Percentiles rank a stretch among this genome's conserved stretches.
These are phyloP conservation scores for Penicillium fimorum DNA, from an alignment of 495 filamentous ascomycete genomes.

Conservation along the genomic window DNA sequence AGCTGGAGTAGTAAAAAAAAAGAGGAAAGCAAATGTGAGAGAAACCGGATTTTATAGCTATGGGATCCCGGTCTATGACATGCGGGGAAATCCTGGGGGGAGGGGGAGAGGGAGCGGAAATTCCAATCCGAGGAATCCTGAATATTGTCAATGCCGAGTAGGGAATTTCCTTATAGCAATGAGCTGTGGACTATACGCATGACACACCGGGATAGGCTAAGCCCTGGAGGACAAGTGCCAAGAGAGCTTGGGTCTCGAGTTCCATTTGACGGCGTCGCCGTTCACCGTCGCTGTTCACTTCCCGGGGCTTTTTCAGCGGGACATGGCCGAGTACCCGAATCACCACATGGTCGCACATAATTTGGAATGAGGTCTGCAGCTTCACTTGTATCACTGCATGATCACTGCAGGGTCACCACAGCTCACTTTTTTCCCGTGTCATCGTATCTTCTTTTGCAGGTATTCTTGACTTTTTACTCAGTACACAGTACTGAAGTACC, in stretches of 20 bases:
- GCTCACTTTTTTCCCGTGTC: background rate
- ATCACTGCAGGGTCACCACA: background rate
- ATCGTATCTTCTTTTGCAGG: background rate
- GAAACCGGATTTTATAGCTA: constrained; percentile 13
- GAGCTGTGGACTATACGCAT: constrained; percentile 13
- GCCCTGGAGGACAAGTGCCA: constrained; percentile 21
- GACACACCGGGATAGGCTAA: constrained; percentile 16
- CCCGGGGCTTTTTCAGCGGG: background rate
- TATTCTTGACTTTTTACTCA: background rate
- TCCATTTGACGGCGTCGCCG: constrained; percentile 21
- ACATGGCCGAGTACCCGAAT: background rate
- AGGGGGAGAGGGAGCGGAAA: background rate
- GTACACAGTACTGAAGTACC: background rate
- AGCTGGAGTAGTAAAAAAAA: background rate
- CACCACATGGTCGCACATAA: background rate
- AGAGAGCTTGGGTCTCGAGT: constrained; percentile 28
- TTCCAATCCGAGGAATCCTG: background rate
- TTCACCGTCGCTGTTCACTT: constrained; percentile 11
- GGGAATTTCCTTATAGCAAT: background rate
- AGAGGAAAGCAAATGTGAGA: background rate
- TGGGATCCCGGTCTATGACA: background rate
- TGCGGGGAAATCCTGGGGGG: constrained; percentile 21
- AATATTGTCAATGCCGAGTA: background rate
- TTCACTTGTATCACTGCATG: too few relatives aligned
- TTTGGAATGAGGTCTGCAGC: background rate